Percentiles rank a stretch among this genome's conserved stretches.
Evolutionary conservation across 164 flowering plant genomes (phyloP).

Genomic region (Liquidambar formosana): DNA sequence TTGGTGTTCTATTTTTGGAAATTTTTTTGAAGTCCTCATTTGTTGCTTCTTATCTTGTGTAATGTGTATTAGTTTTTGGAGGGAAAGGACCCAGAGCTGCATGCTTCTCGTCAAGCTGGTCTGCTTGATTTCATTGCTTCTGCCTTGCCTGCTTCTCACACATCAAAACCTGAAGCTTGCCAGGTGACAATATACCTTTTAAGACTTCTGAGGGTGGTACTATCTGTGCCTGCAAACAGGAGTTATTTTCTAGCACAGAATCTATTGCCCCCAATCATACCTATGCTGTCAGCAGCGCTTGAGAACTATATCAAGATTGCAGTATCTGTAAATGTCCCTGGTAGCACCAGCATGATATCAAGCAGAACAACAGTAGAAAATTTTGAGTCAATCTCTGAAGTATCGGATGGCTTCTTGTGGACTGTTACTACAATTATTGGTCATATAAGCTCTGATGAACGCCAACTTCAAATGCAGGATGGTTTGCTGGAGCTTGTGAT

Average conservation of each 20-base stretch:
- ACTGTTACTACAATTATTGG: conserved; percentile 64
- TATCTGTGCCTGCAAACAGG: conserved; percentile 65
- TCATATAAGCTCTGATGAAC: conserved; percentile 57
- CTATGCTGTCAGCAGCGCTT: conserved; percentile 87
- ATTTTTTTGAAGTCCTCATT: neutral
- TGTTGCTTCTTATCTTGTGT: conserved; percentile 10
- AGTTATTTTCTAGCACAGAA: conserved; percentile 89
- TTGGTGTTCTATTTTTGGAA: conserved; percentile 1
- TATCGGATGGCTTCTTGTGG: conserved; percentile 78
- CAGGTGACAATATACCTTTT: conserved; percentile 76
- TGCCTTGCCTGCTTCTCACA: conserved; percentile 93
- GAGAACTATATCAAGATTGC: conserved; percentile 90
- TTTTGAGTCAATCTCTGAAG: conserved; percentile 75
- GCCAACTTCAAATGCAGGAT: conserved; percentile 79
- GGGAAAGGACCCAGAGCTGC: conserved; percentile 84
- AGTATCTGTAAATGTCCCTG: conserved; percentile 60
- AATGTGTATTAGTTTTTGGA: conserved; percentile 66
- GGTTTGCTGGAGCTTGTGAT: conserved; percentile 78
- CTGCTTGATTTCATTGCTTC: conserved; percentile 91
- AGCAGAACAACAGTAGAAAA: conserved; percentile 61
- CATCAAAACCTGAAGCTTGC: conserved; percentile 90
- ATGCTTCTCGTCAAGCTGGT: conserved; percentile 92
- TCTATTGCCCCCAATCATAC: conserved; percentile 87
- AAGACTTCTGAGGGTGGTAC: conserved; percentile 68
- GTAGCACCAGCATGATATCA: conserved; percentile 29